Evolutionary conservation across 441 rosid species (phyloP).

Genomic region (Erysimum cheiri): DNA sequence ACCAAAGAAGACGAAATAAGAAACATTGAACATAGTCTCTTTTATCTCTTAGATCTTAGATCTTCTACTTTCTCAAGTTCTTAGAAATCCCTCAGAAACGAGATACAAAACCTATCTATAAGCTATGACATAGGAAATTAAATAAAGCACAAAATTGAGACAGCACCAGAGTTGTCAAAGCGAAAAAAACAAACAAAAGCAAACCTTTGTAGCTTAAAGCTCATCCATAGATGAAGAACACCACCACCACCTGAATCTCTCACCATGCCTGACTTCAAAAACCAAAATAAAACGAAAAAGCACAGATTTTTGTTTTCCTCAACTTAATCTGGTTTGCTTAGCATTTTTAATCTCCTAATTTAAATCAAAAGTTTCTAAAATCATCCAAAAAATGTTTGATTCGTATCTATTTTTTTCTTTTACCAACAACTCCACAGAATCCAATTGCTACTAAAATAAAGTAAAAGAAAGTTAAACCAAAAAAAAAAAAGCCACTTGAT

Average conservation of each 20-base stretch:
- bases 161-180: conserved; percentile 18
- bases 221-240: conserved; percentile 38
- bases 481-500: not conserved
- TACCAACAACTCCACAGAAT: not conserved
- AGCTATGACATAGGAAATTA: not conserved
- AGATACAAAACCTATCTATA: conserved; percentile 24
- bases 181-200: conserved; percentile 5
- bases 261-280: conserved; percentile 23
- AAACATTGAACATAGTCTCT: not conserved
- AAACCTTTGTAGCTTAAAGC: conserved; percentile 35
- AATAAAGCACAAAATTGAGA: not conserved
- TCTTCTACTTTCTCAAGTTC: conserved; percentile 17
- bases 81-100: conserved; percentile 23
- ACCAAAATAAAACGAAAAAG: not conserved
- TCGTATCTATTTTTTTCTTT: conserved; percentile 10
- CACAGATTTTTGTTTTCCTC: not conserved
- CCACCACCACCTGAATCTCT: conserved; percentile 39
- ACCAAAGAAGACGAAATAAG: not conserved
- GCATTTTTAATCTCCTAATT: conserved; percentile 21
- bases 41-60: conserved; percentile 21
- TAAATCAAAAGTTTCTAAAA: not conserved
- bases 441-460: not conserved
- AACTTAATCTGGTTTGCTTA: conserved; percentile 32
- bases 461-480: not conserved
- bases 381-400: conserved; percentile 1